Conservation (phyloP, 306 rosid genomes). For the Quercus glauca region DNA sequence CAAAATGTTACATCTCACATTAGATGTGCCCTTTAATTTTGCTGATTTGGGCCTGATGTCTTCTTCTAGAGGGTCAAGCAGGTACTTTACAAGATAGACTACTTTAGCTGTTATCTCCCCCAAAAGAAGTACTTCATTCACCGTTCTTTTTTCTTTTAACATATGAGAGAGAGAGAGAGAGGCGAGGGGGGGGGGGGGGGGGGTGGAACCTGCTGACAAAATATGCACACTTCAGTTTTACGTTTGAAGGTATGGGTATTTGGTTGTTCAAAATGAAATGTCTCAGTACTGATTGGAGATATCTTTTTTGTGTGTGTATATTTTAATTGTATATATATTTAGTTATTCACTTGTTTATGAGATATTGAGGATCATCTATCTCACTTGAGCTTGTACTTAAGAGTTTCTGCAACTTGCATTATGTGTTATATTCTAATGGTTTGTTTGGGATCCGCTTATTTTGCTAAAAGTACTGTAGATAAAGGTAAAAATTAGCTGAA, state of each 20-base stretch:
- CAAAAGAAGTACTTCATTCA: background rate
- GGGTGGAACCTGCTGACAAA: background rate
- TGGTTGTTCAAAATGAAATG: conserved; percentile 4
- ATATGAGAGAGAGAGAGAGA: background rate
- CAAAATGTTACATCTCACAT: background rate
- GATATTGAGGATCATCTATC: background rate
- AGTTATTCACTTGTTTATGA: background rate
- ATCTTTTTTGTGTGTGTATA: background rate
- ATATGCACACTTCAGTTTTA: background rate
- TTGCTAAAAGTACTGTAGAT: too few species aligned
- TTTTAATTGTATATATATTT: background rate
- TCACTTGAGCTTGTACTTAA: background rate
- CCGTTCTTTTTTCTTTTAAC: background rate
- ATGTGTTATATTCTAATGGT: conserved; percentile 1
- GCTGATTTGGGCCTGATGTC: background rate
- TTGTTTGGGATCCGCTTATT: too few species aligned
- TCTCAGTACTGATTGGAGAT: background rate
- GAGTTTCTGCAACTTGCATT: background rate
- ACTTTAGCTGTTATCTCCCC: background rate
- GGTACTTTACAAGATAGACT: background rate
- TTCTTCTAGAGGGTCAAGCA: background rate
- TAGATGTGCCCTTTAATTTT: background rate
- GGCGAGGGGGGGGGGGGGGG: too few species aligned
- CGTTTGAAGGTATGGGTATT: background rate
- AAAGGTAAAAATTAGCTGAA: too few species aligned